Percentiles rank a stretch among this genome's conserved stretches.
phyloP scores from a whole-genome alignment of 2,329 filamentous ascomycete species.

The Ophiostoma sp. region DNA sequence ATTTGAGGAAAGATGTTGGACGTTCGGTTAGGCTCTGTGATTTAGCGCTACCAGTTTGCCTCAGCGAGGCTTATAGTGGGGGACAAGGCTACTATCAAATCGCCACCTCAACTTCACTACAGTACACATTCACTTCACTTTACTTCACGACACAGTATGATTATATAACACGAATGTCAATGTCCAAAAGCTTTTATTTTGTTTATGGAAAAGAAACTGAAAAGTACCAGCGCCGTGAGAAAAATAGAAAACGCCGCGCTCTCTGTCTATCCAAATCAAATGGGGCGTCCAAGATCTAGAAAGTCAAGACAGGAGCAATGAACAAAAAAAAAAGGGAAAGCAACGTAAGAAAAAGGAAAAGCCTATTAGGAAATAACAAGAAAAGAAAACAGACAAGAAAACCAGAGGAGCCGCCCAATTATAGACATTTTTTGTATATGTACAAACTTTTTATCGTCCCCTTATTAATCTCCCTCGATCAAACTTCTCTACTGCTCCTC shows the following conservation, averaged over 20 bases:
- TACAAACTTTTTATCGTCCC: neutral
- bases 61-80: neutral
- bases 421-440: constrained; percentile 5
- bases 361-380: neutral
- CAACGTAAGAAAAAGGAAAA: neutral
- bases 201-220: neutral
- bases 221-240: neutral
- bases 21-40: neutral
- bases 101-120: neutral
- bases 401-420: neutral
- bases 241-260: neutral
- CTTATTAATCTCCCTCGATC: neutral
- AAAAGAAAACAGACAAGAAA: neutral
- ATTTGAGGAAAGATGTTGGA: neutral
- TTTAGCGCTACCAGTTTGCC: neutral
- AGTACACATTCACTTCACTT: neutral
- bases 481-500: constrained; percentile 6
- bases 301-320: neutral
- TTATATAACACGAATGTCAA: neutral
- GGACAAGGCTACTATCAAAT: constrained; percentile 4
- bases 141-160: neutral
- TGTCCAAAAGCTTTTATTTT: neutral
- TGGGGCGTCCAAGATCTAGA: neutral
- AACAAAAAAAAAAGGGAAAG: neutral
- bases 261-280: neutral